A percentile compares a stretch with the other conserved stretches of the same genome.
Evolutionary conservation across 768 basidiomycete genomes (phyloP).

Genomic region (Tremella fuciformis): DNA sequence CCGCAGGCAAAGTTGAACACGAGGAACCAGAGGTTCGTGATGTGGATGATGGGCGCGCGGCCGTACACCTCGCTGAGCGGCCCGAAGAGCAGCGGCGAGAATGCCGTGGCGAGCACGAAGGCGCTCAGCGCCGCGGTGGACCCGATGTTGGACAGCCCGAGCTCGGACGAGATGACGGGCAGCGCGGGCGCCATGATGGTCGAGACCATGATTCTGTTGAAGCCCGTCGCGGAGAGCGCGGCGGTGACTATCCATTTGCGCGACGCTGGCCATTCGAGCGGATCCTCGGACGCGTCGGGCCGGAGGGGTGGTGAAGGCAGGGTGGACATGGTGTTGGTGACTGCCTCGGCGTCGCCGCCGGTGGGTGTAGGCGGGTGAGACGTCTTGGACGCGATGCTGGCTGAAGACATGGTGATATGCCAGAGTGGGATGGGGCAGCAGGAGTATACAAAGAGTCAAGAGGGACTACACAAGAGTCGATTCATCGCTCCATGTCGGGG

Average conservation of each 20-base stretch:
- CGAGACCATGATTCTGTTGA: conserved; percentile 10
- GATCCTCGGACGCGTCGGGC: not conserved
- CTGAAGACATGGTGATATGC: too few species aligned
- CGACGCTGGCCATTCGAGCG: conserved; percentile 11
- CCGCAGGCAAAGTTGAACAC: conserved; percentile 11
- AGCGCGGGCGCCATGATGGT: conserved; percentile 12
- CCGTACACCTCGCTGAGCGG: conserved; percentile 11
- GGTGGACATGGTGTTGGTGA: not conserved
- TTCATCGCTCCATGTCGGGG: too few species aligned
- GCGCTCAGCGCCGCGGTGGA: conserved; percentile 4
- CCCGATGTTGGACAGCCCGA: not conserved
- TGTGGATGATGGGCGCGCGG: not conserved
- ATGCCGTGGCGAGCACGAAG: conserved; percentile 11
- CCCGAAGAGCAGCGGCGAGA: conserved; percentile 8
- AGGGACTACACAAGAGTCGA: too few species aligned
- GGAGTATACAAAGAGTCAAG: too few species aligned
- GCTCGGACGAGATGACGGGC: conserved; percentile 2
- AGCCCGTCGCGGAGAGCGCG: conserved; percentile 8
- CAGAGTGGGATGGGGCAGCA: too few species aligned
- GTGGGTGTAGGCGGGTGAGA: too few species aligned
- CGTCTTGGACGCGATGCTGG: too few species aligned
- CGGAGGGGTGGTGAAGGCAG: not conserved
- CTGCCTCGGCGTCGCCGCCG: too few species aligned
- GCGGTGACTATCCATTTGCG: conserved; percentile 12
- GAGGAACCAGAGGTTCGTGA: conserved; percentile 10